Conservation (phyloP, 768 basidiomycete species). For the Lentinula guzmanii region DNA sequence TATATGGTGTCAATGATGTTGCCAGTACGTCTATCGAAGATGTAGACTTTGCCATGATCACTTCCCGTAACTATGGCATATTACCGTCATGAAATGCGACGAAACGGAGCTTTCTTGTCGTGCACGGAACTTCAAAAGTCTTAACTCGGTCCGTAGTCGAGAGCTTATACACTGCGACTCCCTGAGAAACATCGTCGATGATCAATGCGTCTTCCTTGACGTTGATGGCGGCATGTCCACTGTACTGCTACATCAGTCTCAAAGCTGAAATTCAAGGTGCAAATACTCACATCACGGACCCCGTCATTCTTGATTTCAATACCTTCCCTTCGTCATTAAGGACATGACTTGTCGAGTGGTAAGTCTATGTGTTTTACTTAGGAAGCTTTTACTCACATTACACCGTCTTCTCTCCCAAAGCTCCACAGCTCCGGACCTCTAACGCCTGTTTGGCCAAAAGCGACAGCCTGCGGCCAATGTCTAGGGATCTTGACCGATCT, state of each 20-base stretch:
- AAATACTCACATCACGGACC: background rate
- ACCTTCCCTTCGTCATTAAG: background rate
- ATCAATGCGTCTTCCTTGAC: background rate
- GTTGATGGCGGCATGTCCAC: background rate
- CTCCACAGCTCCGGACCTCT: background rate
- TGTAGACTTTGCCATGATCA: background rate
- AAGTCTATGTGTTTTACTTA: no score
- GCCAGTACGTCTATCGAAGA: background rate
- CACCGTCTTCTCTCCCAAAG: background rate
- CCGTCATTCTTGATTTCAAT: background rate
- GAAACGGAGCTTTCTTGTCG: background rate
- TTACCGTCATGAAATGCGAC: background rate
- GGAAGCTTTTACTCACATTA: background rate
- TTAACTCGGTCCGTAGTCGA: background rate
- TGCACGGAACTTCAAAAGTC: background rate
- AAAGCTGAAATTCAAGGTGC: no score
- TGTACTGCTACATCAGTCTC: background rate
- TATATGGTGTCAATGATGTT: background rate
- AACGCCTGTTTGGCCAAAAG: background rate
- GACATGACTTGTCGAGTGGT: background rate
- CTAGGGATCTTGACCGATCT: background rate
- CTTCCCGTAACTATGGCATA: background rate
- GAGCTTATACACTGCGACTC: background rate
- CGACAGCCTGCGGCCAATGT: background rate
- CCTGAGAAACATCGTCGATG: background rate